Evolutionary conservation across 352 stramenopile genomes (phyloP), one percentile per base, ranked within the genome.

Genomic region (Pythium utonaiense): DNA sequence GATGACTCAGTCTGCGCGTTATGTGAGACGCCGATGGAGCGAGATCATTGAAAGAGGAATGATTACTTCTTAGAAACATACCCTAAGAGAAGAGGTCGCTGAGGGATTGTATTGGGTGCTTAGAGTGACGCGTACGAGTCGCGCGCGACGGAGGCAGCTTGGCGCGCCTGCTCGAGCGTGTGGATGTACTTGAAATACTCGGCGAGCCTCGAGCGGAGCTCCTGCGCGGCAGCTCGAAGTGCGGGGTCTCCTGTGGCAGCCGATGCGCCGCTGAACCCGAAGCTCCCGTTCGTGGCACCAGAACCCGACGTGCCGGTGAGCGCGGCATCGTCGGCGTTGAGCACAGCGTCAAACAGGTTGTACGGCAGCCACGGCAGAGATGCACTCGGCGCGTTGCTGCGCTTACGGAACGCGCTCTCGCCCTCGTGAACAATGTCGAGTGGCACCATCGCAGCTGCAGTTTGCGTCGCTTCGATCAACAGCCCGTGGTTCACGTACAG

Each of bases 351-450:
- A 19, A 92, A 71, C 2, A 90, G 61, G 38, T 78, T 88, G 67
- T 86, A 90, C 3, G 82, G 80, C 27, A 92, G 74, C 77, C 77
- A 92, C 12, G 80, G 75, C 9, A 87, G 57, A n/a, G 67, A 60
- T 0, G 58, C 60, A 22, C 40, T 59, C 14, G 66, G 21, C 6
- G 56, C 53, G 27, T 56, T 74, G 21, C 70, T 73, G 16, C 73
- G 69, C 49, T 80, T 68, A 24, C 73, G 69, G 60, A 86, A 80
- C 3, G 47, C 62, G 1, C 27, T 41, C 40, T 74, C 77, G 42
- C 74, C 70, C 19, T 77, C 67, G 8, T 73, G 50, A 8, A 88
- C 22, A n/a, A 80, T 54, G 10, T 73, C 70, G 13, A 70, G 41
- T 2, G 75, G 69, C 31, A 84, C 65, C 55, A 78, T 76, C 5